Evolutionary conservation across 2,329 filamentous ascomycete genomes (phyloP).

Genomic region (Aspergillus sp.): DNA sequence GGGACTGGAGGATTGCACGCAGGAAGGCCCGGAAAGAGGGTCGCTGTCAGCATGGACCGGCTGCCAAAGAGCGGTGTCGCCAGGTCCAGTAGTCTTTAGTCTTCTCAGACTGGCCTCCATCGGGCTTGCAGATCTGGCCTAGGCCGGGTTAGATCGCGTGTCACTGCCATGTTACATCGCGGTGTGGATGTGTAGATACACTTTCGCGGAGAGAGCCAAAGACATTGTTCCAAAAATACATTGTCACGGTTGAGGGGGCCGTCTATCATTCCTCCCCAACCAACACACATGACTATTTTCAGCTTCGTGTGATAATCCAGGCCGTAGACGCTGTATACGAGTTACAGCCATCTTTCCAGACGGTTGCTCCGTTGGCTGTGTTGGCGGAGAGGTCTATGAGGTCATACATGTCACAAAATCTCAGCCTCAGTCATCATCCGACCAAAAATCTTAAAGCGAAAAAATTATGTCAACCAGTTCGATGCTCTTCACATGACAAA

Average conservation of each 20-base stretch:
- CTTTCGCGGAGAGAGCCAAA: background rate
- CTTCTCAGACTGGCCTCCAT: background rate
- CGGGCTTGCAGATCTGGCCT: constrained; percentile 4
- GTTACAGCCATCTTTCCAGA: background rate
- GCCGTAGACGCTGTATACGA: background rate
- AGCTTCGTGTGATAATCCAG: background rate
- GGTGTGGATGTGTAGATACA: background rate
- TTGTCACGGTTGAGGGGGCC: background rate
- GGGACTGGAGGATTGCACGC: constrained; percentile 4
- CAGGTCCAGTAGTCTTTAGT: background rate
- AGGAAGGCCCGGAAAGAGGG: constrained; percentile 3
- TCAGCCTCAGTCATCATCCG: background rate
- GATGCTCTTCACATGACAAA: background rate
- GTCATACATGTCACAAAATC: constrained; percentile 4
- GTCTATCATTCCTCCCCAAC: background rate
- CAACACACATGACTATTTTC: background rate
- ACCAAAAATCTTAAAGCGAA: background rate
- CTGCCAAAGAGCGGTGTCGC: constrained; percentile 22
- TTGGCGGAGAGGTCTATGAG: background rate
- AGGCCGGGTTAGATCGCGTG: constrained; percentile 6
- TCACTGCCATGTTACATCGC: constrained; percentile 9
- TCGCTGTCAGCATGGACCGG: constrained; percentile 3
- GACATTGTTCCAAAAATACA: constrained; percentile 12
- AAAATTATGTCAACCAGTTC: background rate
- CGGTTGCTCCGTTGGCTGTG: background rate